Percentiles rank a stretch among this genome's conserved stretches.
phyloP scores from a whole-genome alignment of 306 rosid species.

The Castanea sativa region DNA sequence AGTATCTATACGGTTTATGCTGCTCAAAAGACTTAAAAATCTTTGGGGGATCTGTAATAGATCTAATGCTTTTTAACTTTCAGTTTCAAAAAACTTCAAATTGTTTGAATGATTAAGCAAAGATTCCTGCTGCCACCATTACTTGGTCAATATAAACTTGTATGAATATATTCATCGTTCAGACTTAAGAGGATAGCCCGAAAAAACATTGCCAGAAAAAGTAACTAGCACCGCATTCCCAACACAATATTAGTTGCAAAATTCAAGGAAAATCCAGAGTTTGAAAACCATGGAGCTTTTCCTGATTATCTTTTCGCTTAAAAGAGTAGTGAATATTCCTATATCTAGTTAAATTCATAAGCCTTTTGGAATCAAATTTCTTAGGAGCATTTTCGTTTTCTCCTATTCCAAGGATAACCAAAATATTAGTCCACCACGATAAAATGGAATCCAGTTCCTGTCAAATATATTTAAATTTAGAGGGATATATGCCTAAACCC shows the following conservation, averaged over 20 bases:
- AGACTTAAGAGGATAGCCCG: slow-evolving; percentile 13
- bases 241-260: slow-evolving; percentile 1
- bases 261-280: slow-evolving; percentile 12
- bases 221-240: slow-evolving; percentile 33
- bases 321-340: slow-evolving; percentile 21
- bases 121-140: slow-evolving; percentile 32
- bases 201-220: slow-evolving; percentile 17
- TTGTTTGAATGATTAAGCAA: slow-evolving; percentile 34
- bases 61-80: slow-evolving; percentile 9
- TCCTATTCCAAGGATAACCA: slow-evolving; percentile 19
- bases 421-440: slow-evolving; percentile 15
- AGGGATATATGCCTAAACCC: slow-evolving; percentile 24
- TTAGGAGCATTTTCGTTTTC: slow-evolving; percentile 6
- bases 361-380: slow-evolving; percentile 17
- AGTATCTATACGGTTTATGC: slow-evolving; percentile 13
- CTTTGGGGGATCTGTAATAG: background rate
- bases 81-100: background rate
- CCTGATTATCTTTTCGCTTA: background rate
- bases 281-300: slow-evolving; percentile 15
- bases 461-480: slow-evolving; percentile 19
- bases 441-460: slow-evolving; percentile 46
- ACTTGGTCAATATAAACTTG: slow-evolving; percentile 32
- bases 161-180: slow-evolving; percentile 8
- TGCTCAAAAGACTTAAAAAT: background rate
- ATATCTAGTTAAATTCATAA: slow-evolving; percentile 2